Conservation (phyloP, 108 stramenopile species). For the Cyclotella choctawhatcheeana region DNA sequence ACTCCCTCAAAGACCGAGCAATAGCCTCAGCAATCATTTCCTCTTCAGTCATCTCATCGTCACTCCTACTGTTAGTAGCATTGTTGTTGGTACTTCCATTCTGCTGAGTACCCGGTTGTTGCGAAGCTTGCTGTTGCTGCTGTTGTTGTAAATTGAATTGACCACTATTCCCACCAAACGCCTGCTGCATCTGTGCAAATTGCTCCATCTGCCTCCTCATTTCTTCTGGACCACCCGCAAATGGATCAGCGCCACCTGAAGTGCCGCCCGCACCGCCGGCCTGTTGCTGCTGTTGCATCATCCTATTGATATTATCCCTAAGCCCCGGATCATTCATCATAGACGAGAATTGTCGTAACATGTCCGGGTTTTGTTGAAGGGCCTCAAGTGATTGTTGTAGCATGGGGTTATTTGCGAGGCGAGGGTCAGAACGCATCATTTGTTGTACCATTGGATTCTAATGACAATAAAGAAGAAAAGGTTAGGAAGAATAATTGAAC, state of each 20-base stretch:
- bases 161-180: conserved; percentile 32
- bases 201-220: conserved; percentile 53
- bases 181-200: conserved; percentile 23
- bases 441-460: conserved; percentile 83
- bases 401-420: conserved; percentile 67
- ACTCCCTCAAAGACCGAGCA: conserved; percentile 80
- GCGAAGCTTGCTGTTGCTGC: not conserved
- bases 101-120: too few species aligned
- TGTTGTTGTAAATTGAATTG: conserved; percentile 16
- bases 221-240: conserved; percentile 25
- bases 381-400: conserved; percentile 59
- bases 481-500: not conserved
- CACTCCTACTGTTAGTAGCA: conserved; percentile 29
- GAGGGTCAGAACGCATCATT: conserved; percentile 82
- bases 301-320: conserved; percentile 46
- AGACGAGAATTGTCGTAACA: conserved; percentile 65
- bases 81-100: not conserved
- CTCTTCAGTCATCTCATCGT: conserved; percentile 87
- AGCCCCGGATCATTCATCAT: conserved; percentile 68
- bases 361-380: conserved; percentile 69
- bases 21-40: conserved; percentile 94
- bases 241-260: conserved; percentile 28
- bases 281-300: conserved; percentile 47
- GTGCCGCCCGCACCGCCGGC: not conserved
- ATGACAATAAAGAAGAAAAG: not conserved